phyloP scores from a whole-genome alignment of 1,284 basidiomycete genomes.

The Inonotus hispidus region DNA sequence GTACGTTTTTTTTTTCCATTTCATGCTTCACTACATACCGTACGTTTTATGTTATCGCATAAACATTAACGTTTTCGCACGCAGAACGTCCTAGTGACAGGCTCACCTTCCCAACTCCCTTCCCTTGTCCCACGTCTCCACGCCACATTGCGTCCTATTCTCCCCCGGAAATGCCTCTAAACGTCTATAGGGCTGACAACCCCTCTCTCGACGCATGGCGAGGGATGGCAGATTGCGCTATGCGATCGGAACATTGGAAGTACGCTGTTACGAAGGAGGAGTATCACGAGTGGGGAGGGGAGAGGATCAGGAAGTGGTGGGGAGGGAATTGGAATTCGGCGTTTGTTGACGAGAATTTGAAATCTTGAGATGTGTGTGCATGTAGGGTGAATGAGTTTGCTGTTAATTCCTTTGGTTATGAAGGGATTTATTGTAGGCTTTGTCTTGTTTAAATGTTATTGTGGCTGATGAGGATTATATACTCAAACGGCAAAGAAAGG shows the following conservation, averaged over 20 bases:
- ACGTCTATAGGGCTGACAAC: conserved; percentile 58
- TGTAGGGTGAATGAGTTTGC: not conserved
- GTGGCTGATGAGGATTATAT: not conserved
- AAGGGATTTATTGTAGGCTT: not conserved
- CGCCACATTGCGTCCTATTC: conserved; percentile 67
- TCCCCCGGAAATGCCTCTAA: conserved; percentile 76
- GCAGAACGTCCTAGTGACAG: conserved; percentile 90
- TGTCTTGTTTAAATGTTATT: not conserved
- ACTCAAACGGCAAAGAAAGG: not conserved
- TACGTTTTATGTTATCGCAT: conserved; percentile 19
- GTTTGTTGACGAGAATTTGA: conserved; percentile 8
- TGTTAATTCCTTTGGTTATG: too few species aligned
- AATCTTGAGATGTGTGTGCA: not conserved
- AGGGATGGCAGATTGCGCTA: conserved; percentile 85
- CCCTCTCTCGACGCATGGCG: conserved; percentile 82
- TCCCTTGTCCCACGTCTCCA: conserved; percentile 69
- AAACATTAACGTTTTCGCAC: not conserved
- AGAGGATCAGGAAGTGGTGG: conserved; percentile 77
- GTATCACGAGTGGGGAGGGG: conserved; percentile 90
- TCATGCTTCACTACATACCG: not conserved
- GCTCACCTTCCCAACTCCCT: conserved; percentile 72
- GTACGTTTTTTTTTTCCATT: conserved; percentile 26
- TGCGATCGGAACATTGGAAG: conserved; percentile 50
- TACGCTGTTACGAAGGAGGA: conserved; percentile 69
- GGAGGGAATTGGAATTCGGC: conserved; percentile 71